A percentile compares a stretch with the other conserved stretches of the same genome.
Evolutionary conservation across 345 rosid genomes (phyloP).

Genomic region (Noccaea bulbosa): DNA sequence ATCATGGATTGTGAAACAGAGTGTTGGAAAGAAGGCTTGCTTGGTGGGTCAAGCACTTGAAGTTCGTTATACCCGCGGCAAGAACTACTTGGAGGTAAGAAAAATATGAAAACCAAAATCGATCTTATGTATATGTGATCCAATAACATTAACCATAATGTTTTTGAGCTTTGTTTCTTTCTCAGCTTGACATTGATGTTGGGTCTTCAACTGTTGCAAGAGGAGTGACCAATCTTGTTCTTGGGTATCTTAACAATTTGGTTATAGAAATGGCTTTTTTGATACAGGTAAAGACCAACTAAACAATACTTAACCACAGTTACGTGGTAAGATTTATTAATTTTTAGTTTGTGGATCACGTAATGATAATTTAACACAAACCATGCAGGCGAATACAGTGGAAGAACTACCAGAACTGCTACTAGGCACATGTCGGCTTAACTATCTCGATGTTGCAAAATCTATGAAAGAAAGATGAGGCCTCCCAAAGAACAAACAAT

Average conservation of each 20-base stretch:
- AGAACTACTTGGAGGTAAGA: slow-evolving; percentile 83
- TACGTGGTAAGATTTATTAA: background rate
- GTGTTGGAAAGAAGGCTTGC: slow-evolving; percentile 91
- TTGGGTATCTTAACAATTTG: slow-evolving; percentile 81
- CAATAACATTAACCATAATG: background rate
- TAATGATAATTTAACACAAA: background rate
- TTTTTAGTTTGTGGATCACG: background rate
- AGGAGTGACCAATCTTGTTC: slow-evolving; percentile 78
- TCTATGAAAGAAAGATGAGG: slow-evolving; percentile 48
- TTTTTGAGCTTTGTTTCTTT: slow-evolving; percentile 17
- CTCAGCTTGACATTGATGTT: slow-evolving; percentile 77
- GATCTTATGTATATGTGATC: background rate
- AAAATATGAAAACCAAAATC: background rate
- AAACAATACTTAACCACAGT: background rate
- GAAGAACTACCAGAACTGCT: slow-evolving; percentile 91
- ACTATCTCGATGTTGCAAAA: slow-evolving; percentile 67
- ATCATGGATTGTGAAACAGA: slow-evolving; percentile 95
- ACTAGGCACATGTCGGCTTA: slow-evolving; percentile 84
- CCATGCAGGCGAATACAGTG: slow-evolving; percentile 71
- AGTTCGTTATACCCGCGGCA: slow-evolving; percentile 65
- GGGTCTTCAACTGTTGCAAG: slow-evolving; percentile 94
- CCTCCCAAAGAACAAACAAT: background rate
- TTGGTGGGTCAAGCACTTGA: slow-evolving; percentile 81
- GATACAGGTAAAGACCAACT: slow-evolving; percentile 60
- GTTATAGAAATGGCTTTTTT: slow-evolving; percentile 93